Conservation (phyloP, 352 stramenopile species). For the Lagenidium giganteum region DNA sequence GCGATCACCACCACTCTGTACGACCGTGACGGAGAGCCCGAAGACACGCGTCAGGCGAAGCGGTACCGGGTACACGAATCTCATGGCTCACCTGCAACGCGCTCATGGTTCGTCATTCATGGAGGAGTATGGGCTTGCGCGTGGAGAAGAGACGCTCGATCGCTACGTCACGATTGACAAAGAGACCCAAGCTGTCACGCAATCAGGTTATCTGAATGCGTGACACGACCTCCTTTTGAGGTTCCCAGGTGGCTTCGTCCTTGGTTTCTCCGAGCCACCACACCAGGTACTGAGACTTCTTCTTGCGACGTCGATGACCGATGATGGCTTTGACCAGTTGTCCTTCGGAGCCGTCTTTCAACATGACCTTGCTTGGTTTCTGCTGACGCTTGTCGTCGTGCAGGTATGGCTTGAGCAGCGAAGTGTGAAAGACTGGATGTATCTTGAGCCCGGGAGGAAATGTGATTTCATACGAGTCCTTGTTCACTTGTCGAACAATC, state of each 20-base stretch:
- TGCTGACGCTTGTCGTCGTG: constrained; percentile 9
- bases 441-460: constrained; percentile 7
- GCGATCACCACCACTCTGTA: too few species aligned
- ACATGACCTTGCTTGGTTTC: not conserved
- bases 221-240: too few species aligned
- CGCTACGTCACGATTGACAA: too few species aligned
- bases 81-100: too few species aligned
- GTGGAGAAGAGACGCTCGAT: too few species aligned
- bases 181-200: too few species aligned
- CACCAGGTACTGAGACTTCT: not conserved
- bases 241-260: constrained; percentile 2
- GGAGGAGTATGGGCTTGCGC: too few species aligned
- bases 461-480: constrained; percentile 7
- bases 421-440: constrained; percentile 17
- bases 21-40: too few species aligned
- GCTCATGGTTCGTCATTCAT: too few species aligned
- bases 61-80: too few species aligned
- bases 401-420: constrained; percentile 2
- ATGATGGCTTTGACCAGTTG: constrained; percentile 1
- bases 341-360: constrained; percentile 1
- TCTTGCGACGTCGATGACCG: not conserved
- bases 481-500: not conserved
- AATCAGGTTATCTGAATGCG: too few species aligned
- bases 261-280: constrained; percentile 1
- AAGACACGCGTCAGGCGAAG: too few species aligned